Percentiles rank a stretch among this genome's conserved stretches.
phyloP scores from a whole-genome alignment of 148 eudicot genomes.

The Tetragonia tetragonoides region DNA sequence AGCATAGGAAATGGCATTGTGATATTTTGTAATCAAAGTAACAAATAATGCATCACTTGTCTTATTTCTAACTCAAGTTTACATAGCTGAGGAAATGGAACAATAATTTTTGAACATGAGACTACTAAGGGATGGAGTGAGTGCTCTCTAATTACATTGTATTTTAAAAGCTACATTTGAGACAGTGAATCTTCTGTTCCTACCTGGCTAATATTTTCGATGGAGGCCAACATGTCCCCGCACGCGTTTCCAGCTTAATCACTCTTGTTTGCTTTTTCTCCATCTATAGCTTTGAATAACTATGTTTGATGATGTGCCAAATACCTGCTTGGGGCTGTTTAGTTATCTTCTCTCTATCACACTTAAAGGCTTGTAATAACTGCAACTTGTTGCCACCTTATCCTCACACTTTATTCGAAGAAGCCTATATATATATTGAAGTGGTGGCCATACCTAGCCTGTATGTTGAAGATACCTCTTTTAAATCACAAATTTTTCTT shows the following conservation, averaged over 20 bases:
- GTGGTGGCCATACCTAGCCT: not conserved
- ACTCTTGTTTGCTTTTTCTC: not conserved
- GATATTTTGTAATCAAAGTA: not conserved
- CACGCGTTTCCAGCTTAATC: too few relatives aligned
- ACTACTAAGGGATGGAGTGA: slow-evolving; percentile 53
- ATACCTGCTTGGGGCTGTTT: not conserved
- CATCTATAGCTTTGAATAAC: not conserved
- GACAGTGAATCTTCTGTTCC: too few relatives aligned
- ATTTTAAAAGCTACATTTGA: not conserved
- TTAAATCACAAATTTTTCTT: not conserved
- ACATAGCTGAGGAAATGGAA: too few relatives aligned
- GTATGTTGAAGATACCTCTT: not conserved
- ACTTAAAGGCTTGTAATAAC: not conserved
- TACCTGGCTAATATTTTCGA: not conserved
- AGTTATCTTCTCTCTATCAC: not conserved
- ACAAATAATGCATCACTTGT: not conserved
- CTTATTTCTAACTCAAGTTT: not conserved
- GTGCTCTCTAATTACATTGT: slow-evolving; percentile 18
- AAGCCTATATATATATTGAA: not conserved
- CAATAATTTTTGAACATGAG: too few relatives aligned
- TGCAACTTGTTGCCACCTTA: not conserved
- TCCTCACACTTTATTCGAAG: not conserved
- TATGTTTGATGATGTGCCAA: not conserved
- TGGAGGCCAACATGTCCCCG: not conserved
- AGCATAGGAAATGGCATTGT: not conserved